Evolutionary conservation across 306 rosid genomes (phyloP), one percentile per base, ranked within the genome.

Genomic region (Prosopis cineraria): DNA sequence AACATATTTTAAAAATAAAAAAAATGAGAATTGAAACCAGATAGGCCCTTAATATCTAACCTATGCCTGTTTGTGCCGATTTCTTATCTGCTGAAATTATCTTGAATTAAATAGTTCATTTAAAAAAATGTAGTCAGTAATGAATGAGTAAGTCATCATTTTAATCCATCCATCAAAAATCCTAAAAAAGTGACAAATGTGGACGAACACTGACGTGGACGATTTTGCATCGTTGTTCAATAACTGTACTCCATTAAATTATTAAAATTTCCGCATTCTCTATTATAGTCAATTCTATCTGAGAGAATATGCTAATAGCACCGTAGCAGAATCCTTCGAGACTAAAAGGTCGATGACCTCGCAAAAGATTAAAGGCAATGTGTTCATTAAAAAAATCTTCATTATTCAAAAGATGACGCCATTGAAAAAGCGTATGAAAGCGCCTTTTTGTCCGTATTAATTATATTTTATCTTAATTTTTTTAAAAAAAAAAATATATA

Each of bases 301-400:
- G 45, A 19, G 14, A 20, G 72, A 67, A 67, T 67, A 67, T 67
- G 52, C 72, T 58, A 58, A n/a, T n/a, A n/a, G n/a, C n/a, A n/a
- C n/a, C n/a, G n/a, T 27, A 12, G 1, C n/a, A 12, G 36, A 27
- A 27, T 56, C 34, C n/a, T n/a, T n/a, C n/a, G n/a, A n/a, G n/a
- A n/a, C n/a, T n/a, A n/a, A n/a, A n/a, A n/a, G n/a, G n/a, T n/a
- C n/a, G n/a, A n/a, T n/a, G n/a, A n/a, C n/a, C n/a, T n/a, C n/a
- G n/a, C n/a, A n/a, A n/a, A n/a, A n/a, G n/a, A n/a, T n/a, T n/a
- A 27, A n/a, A 58, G 12, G 65, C 19, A 12, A 11, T 5, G n/a
- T 1, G 36, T 5, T 27, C 66, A 59, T 44, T 29, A 4, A 59
- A 27, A 58, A 13, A 59, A 0, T 6, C 20, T 9, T 7, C 10